A percentile compares a stretch with the other conserved stretches of the same genome.
These are phyloP conservation scores for Aspergillus nanangensis DNA, from an alignment of 495 filamentous ascomycete species.

Conservation along the genomic window DNA sequence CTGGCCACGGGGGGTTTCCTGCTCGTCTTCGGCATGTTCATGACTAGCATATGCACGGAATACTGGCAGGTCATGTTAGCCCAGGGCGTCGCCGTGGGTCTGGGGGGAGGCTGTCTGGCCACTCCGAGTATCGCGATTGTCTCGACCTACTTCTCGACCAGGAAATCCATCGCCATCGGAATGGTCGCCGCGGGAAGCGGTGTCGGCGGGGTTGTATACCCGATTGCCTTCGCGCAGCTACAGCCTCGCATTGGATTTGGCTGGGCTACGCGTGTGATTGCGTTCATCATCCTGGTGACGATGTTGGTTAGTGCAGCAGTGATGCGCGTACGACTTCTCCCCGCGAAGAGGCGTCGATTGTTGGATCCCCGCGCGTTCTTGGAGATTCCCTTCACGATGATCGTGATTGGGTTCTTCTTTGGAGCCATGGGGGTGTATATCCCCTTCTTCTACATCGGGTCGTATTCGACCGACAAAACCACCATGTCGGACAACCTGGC, in stretches of 20 bases:
- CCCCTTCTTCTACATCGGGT: constrained; percentile 1
- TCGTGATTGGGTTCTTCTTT: neutral
- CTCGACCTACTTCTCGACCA: neutral
- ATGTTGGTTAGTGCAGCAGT: neutral
- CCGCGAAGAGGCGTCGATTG: neutral
- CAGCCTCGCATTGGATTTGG: neutral
- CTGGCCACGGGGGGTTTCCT: neutral
- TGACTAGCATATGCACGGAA: constrained; percentile 19
- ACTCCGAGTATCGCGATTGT: constrained; percentile 1
- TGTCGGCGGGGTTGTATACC: constrained; percentile 12
- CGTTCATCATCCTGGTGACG: neutral
- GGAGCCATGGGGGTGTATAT: neutral
- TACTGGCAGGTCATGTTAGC: constrained; percentile 30
- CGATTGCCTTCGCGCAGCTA: neutral
- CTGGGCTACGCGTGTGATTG: neutral
- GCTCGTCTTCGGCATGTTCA: constrained; percentile 17
- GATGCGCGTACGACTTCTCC: neutral
- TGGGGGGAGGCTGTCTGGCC: constrained; percentile 12
- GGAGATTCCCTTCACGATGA: neutral
- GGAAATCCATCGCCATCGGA: neutral
- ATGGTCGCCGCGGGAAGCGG: constrained; percentile 2
- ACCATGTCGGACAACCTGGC: neutral
- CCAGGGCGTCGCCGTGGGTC: constrained; percentile 23
- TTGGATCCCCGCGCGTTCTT: neutral
- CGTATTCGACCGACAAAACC: neutral